phyloP scores from a whole-genome alignment of 1,284 basidiomycete species.

The Apiotrichum siamense region DNA sequence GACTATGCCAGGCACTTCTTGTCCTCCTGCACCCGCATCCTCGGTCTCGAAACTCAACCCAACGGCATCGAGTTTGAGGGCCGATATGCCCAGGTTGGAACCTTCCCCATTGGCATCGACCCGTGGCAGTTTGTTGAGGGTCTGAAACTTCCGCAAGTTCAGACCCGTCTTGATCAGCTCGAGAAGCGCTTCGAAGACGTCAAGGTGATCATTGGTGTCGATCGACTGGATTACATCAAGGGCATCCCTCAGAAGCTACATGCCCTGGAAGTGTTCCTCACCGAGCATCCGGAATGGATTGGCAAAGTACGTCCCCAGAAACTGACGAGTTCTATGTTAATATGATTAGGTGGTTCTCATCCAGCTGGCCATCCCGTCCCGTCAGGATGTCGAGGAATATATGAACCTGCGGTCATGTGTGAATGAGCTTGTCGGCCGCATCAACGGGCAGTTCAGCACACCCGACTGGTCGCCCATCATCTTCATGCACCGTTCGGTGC shows the following conservation, averaged over 20 bases:
- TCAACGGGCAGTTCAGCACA: conserved; percentile 96
- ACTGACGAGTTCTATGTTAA: neutral
- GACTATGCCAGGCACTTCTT: conserved; percentile 99
- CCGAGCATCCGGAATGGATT: conserved; percentile 98
- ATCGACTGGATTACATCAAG: conserved; percentile 98
- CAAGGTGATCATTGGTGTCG: conserved; percentile 97
- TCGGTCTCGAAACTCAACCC: conserved; percentile 93
- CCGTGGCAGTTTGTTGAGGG: conserved; percentile 86
- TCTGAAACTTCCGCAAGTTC: conserved; percentile 68
- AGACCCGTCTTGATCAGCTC: conserved; percentile 70
- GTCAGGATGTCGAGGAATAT: conserved; percentile 98
- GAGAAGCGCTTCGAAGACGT: conserved; percentile 87
- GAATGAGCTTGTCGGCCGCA: conserved; percentile 94
- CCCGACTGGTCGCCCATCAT: conserved; percentile 99
- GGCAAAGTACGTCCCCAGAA: conserved; percentile 57
- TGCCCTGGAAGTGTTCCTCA: conserved; percentile 90
- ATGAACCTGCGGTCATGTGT: conserved; percentile 94
- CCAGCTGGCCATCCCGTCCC: conserved; percentile 93
- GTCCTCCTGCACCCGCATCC: conserved; percentile 93
- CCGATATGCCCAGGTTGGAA: conserved; percentile 91
- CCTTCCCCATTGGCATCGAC: conserved; percentile 98
- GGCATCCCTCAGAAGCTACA: conserved; percentile 97
- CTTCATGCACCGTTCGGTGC: conserved; percentile 92
- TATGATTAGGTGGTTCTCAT: conserved; percentile 75
- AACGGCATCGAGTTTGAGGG: conserved; percentile 96